A percentile compares a stretch with the other conserved stretches of the same genome.
Evolutionary conservation across 805 yeast species (phyloP).

Genomic region (Saccharomycopsis malanga): DNA sequence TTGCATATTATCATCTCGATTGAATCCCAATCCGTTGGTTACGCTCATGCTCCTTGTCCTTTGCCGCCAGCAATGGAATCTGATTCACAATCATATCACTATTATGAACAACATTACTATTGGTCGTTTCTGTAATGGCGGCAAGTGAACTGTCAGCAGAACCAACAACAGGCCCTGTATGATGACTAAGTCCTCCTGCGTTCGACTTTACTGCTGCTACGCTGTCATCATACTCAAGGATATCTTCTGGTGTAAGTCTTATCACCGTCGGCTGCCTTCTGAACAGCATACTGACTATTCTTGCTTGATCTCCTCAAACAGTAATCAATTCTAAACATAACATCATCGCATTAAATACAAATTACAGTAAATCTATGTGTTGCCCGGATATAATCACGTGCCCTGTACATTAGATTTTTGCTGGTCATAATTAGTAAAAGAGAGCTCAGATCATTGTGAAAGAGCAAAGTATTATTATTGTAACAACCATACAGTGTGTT

Average conservation of each 20-base stretch:
- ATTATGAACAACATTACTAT: background rate
- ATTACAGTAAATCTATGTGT: too few relatives aligned
- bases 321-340: too few relatives aligned
- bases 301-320: too few relatives aligned
- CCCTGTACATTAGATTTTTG: too few relatives aligned
- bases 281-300: conserved; percentile 40
- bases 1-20: background rate
- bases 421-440: too few relatives aligned
- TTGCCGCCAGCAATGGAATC: background rate
- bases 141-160: background rate
- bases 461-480: too few relatives aligned
- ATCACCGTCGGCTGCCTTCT: conserved; percentile 68
- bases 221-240: conserved; percentile 30
- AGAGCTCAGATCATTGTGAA: too few relatives aligned
- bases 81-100: background rate
- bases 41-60: conserved; percentile 4
- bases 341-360: too few relatives aligned
- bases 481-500: too few relatives aligned
- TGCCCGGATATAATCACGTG: too few relatives aligned
- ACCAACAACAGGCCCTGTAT: background rate
- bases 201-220: background rate
- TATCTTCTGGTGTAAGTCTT: conserved; percentile 61
- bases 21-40: conserved; percentile 3
- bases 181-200: background rate
- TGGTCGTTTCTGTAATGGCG: background rate